Base-by-base conservation (phyloP, 768 basidiomycete species). In the Psilocybe azurescens region DNA sequence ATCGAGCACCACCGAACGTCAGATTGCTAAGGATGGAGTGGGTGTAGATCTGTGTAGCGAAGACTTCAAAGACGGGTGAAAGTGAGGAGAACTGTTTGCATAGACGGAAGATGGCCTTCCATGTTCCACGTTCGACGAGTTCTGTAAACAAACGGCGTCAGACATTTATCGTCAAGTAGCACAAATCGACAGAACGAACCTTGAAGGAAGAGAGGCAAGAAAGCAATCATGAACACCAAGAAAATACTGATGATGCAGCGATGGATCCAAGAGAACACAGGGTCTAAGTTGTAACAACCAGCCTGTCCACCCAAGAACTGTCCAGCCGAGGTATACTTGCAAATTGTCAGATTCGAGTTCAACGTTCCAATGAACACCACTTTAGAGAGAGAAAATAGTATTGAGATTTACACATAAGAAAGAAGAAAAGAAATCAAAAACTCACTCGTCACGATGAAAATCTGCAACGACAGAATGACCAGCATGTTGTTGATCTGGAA, bases 401-500 rank as follows among this genome's bases (percentile, higher is more conserved):
- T 10, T 38, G 51, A 57, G 14, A 46, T 9, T 24, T 24, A 24
- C 41, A 58, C 8, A 50, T 59, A 6, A 38, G n/a, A 62, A 9
- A 38, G 29, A 11, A n/a, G 18, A 44, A 50, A 36, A 53, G 24
- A 58, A 33, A 60, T 29, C 58, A 55, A 56, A 20, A 30, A 85
- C 93, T 68, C 72, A 94, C 93, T 86, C 4, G 95, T 94, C 56
- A 97, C 82, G 70, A 99, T 85, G 85, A 99, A 99, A 62, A 96
- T 79, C 75, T 98, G 97, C 29, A 99, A 93, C 41, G 97, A 97
- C 66, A 97, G 77, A 72, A 99, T 99, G 77, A 99, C 92, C 73
- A 99, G 81, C 87, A 99, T 99, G 75, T 99, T 99, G 84, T 99
- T 98, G 81, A 99, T 97, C 73, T 99, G 97, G 90, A 99, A 99